Conservation (phyloP, 768 basidiomycete genomes). For the Macrolepiota dolichaula region DNA sequence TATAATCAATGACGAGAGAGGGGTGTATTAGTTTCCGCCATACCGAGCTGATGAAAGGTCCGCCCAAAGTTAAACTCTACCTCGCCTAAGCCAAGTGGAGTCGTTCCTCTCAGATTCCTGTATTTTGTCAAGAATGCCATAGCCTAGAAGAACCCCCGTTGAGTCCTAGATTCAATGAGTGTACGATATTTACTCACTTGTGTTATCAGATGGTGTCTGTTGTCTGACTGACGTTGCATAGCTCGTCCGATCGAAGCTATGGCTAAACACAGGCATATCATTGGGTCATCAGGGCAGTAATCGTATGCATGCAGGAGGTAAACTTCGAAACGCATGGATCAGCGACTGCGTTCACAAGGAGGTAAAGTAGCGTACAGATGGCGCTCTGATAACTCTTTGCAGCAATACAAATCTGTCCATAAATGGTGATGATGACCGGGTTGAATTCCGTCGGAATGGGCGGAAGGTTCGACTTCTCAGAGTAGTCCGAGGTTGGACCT, state of each 20-base stretch:
- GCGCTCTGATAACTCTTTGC: constrained; percentile 89
- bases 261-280: constrained; percentile 80
- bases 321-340: constrained; percentile 41
- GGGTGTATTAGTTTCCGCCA: constrained; percentile 14
- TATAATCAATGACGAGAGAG: background rate
- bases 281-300: constrained; percentile 76
- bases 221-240: constrained; percentile 93
- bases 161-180: background rate
- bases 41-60: constrained; percentile 91
- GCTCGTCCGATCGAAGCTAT: constrained; percentile 86
- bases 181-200: constrained; percentile 36
- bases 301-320: constrained; percentile 90
- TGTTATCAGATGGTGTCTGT: constrained; percentile 83
- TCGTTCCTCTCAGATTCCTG: constrained; percentile 52
- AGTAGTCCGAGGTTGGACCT: background rate
- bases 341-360: background rate
- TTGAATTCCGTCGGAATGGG: constrained; percentile 67
- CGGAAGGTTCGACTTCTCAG: constrained; percentile 18
- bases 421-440: constrained; percentile 66
- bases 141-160: constrained; percentile 40
- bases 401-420: constrained; percentile 81
- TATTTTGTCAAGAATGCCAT: constrained; percentile 86
- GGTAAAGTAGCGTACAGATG: constrained; percentile 60
- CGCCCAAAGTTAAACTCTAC: constrained; percentile 94
- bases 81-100: constrained; percentile 52